phyloP scores from a whole-genome alignment of 2,329 filamentous ascomycete genomes.

The Dothistroma pini region DNA sequence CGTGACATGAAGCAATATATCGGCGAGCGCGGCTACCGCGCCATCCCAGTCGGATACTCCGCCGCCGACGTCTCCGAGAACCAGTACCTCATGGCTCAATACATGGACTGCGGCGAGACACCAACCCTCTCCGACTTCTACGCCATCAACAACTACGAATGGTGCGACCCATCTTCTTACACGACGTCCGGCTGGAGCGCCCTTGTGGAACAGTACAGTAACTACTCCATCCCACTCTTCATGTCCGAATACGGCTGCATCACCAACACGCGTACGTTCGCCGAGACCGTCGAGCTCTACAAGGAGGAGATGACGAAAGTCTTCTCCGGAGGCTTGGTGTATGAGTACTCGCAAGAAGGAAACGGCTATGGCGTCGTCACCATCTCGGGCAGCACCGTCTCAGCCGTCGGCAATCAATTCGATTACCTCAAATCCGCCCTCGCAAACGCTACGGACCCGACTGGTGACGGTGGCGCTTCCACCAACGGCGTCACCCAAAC shows the following conservation, averaged over 20 bases:
- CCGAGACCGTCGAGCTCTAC: slow-evolving; percentile 77
- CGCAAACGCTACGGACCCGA: slow-evolving; percentile 47
- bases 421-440: slow-evolving; percentile 51
- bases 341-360: slow-evolving; percentile 82
- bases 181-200: slow-evolving; percentile 70
- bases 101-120: slow-evolving; percentile 80
- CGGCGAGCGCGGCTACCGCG: slow-evolving; percentile 62
- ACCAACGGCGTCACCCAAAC: slow-evolving; percentile 47
- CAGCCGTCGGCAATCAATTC: slow-evolving; percentile 59
- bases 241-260: slow-evolving; percentile 84
- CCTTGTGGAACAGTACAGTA: slow-evolving; percentile 80
- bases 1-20: slow-evolving; percentile 79
- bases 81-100: slow-evolving; percentile 77
- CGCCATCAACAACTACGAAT: slow-evolving; percentile 84
- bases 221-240: slow-evolving; percentile 83
- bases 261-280: slow-evolving; percentile 73
- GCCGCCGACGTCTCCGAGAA: slow-evolving; percentile 80
- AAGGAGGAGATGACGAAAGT: slow-evolving; percentile 74
- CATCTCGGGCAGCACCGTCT: slow-evolving; percentile 50
- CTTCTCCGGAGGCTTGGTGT: slow-evolving; percentile 93
- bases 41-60: slow-evolving; percentile 74
- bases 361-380: slow-evolving; percentile 78
- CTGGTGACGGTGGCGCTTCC: slow-evolving; percentile 57
- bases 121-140: slow-evolving; percentile 83
- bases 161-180: slow-evolving; percentile 70